These are phyloP conservation scores for Lasiodiplodia gonubiensis DNA, from an alignment of 2,329 filamentous ascomycete genomes.

Conservation along the genomic window DNA sequence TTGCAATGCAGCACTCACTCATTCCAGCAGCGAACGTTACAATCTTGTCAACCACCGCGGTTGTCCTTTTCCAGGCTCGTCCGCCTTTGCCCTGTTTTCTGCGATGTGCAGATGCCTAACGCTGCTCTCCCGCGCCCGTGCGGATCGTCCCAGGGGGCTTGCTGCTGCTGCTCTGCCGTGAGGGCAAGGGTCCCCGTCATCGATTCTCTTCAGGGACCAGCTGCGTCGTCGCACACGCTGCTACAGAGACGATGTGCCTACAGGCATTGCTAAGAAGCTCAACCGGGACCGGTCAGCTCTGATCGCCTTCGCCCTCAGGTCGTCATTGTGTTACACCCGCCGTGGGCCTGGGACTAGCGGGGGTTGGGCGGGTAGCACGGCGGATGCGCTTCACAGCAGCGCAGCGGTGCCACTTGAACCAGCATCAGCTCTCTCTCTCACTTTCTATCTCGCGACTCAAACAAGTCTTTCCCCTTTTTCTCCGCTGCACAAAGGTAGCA, in stretches of 20 bases:
- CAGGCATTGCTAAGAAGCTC: too few relatives aligned
- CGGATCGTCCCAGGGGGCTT: background rate
- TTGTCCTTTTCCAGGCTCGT: background rate
- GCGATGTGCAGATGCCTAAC: background rate
- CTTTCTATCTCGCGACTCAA: background rate
- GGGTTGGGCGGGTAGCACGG: conserved; percentile 16
- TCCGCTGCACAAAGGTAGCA: too few relatives aligned
- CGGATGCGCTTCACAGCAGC: background rate
- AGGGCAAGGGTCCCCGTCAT: background rate
- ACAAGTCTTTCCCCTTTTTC: background rate
- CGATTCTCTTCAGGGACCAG: background rate
- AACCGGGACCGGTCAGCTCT: background rate
- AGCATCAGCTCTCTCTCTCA: too few relatives aligned
- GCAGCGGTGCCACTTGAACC: background rate
- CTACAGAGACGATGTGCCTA: too few relatives aligned
- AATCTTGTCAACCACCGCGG: background rate
- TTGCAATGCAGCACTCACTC: conserved; percentile 15
- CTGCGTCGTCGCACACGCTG: background rate
- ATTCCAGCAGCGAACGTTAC: background rate
- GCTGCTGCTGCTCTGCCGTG: background rate
- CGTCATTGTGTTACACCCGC: conserved; percentile 3
- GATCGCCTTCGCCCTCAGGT: conserved; percentile 1
- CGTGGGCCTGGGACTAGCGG: conserved; percentile 4
- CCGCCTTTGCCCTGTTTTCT: background rate
- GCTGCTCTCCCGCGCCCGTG: background rate